These are phyloP conservation scores for Mycena galericulata DNA, from an alignment of 768 basidiomycete species.

Conservation along the genomic window DNA sequence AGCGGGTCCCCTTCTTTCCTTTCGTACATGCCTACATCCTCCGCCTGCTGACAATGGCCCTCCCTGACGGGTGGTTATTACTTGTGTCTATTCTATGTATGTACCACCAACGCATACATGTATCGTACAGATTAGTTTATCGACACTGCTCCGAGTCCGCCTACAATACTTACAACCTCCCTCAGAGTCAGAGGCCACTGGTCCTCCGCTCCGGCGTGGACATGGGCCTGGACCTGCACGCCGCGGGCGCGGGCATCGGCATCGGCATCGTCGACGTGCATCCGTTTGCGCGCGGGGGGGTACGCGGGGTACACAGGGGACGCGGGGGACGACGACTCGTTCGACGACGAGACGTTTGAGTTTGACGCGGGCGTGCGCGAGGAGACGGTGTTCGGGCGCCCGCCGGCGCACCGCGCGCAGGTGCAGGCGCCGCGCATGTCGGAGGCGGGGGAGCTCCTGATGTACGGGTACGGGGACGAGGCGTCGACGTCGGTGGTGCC, in stretches of 20 bases:
- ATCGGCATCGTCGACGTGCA: constrained; percentile 67
- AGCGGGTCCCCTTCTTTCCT: no score
- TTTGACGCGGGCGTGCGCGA: constrained; percentile 62
- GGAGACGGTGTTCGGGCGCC: constrained; percentile 81
- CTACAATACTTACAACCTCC: no score
- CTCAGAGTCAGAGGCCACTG: no score
- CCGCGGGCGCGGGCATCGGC: constrained; percentile 41
- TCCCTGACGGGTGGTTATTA: no score
- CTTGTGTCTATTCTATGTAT: no score
- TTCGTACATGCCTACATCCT: neutral
- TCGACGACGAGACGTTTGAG: constrained; percentile 69
- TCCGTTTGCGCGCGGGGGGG: constrained; percentile 64
- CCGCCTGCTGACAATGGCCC: no score
- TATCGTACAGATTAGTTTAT: no score
- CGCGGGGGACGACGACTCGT: constrained; percentile 55
- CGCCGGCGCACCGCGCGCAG: constrained; percentile 61
- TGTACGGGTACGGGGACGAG: constrained; percentile 70
- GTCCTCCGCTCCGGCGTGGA: constrained; percentile 62
- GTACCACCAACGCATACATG: no score
- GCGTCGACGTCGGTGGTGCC: constrained; percentile 70
- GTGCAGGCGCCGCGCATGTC: constrained; percentile 58
- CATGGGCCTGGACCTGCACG: constrained; percentile 51
- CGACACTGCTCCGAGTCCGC: no score
- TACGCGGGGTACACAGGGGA: constrained; percentile 35
- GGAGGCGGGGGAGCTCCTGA: constrained; percentile 76